Conservation (phyloP, 2,329 filamentous ascomycete genomes). For the Lachnellula subtilissima region DNA sequence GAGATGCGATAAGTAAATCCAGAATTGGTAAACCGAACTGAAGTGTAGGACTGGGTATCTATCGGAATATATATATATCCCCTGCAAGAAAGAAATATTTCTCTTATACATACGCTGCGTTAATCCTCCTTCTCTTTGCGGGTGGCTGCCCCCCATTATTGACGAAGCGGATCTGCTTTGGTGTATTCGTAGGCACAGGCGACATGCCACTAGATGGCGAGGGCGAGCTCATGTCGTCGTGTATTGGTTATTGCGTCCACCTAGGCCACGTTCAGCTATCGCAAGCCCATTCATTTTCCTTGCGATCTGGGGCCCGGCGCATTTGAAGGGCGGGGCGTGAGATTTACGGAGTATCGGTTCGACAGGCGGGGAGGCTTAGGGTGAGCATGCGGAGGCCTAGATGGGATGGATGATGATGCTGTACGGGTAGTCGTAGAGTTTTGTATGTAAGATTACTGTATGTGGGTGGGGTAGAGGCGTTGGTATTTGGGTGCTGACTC, state of each 20-base stretch:
- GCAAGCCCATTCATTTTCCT: slow-evolving; percentile 2
- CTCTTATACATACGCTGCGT: slow-evolving; percentile 58
- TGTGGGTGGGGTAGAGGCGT: no score
- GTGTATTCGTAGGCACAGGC: slow-evolving; percentile 28
- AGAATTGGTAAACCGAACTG: slow-evolving; percentile 4
- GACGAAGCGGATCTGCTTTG: slow-evolving; percentile 70
- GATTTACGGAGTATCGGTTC: neutral
- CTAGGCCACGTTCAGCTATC: neutral
- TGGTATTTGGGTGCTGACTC: no score
- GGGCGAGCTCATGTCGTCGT: slow-evolving; percentile 16
- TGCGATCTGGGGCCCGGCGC: neutral
- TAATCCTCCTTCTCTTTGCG: slow-evolving; percentile 72
- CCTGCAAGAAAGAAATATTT: no score
- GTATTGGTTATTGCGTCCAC: neutral
- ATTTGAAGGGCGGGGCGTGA: neutral
- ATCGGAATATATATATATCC: neutral
- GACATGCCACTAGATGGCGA: slow-evolving; percentile 10
- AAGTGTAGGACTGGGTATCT: neutral
- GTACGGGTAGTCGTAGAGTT: no score
- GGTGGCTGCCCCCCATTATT: slow-evolving; percentile 78
- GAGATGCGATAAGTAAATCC: neutral
- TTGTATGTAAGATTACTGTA: no score
- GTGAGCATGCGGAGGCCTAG: no score
- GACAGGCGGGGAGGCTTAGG: no score
- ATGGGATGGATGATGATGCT: no score